Percentiles rank a stretch among this genome's conserved stretches.
Conservation (phyloP, 2,329 filamentous ascomycete species). For the Tolypocladium nubicola region DNA sequence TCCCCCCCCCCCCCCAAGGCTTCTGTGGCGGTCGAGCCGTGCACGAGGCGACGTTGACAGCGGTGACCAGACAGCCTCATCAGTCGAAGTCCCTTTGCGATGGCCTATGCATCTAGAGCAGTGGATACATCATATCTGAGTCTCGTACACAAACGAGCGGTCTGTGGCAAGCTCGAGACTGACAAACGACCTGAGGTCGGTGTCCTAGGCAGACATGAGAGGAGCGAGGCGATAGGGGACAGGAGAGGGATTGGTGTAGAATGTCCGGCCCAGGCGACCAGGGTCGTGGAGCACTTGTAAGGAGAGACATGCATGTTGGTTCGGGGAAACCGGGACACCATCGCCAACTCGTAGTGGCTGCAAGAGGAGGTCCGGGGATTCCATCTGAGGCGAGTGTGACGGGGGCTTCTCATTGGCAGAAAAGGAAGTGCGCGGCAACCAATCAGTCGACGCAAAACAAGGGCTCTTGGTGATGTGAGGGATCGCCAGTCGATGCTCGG, state of each 20-base stretch:
- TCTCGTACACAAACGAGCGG: too few relatives aligned
- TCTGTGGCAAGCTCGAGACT: too few relatives aligned
- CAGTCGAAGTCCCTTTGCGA: not conserved
- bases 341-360: not conserved
- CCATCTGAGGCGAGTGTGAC: not conserved
- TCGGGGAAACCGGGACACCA: not conserved
- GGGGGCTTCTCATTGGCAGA: slow-evolving; percentile 1
- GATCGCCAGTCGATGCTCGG: not conserved
- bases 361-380: not conserved
- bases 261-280: too few relatives aligned
- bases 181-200: not conserved
- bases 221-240: not conserved
- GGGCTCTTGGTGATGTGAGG: not conserved
- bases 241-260: not conserved
- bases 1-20: not conserved
- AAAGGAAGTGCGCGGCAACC: not conserved
- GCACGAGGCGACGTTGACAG: not conserved
- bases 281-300: not conserved
- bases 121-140: too few relatives aligned
- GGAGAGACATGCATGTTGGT: slow-evolving; percentile 5
- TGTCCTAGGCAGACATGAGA: not conserved
- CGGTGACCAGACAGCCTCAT: not conserved
- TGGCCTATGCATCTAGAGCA: too few relatives aligned
- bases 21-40: not conserved
- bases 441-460: slow-evolving; percentile 3